phyloP scores from a whole-genome alignment of 2,329 filamentous ascomycete genomes.

The Monosporascus sp. region DNA sequence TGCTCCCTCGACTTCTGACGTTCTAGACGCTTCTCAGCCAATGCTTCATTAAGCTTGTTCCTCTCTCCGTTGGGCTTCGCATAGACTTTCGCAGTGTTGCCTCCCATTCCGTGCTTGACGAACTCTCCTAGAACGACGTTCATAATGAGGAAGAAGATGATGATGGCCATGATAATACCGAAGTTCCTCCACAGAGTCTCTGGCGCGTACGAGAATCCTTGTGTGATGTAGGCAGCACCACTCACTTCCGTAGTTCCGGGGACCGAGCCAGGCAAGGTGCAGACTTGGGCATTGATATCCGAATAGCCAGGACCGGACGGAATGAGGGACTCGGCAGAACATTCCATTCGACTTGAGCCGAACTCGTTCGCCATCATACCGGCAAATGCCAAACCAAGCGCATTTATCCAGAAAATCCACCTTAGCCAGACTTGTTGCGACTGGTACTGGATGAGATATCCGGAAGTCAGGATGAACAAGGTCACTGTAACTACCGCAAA shows the following conservation, averaged over 20 bases:
- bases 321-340: constrained; percentile 62
- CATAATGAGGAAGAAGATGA: constrained; percentile 67
- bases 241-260: constrained; percentile 60
- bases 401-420: constrained; percentile 78
- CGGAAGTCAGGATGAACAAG: constrained; percentile 74
- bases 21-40: constrained; percentile 54
- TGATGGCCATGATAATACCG: constrained; percentile 73
- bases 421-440: constrained; percentile 69
- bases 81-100: constrained; percentile 76
- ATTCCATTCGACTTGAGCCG: constrained; percentile 61
- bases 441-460: constrained; percentile 79
- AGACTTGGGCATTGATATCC: constrained; percentile 72
- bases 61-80: constrained; percentile 64
- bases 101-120: constrained; percentile 72
- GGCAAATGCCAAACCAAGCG: constrained; percentile 69
- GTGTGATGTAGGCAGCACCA: constrained; percentile 64
- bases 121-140: constrained; percentile 78
- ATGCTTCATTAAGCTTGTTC: constrained; percentile 58
- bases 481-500: constrained; percentile 76
- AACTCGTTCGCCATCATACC: constrained; percentile 88
- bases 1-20: constrained; percentile 44
- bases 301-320: constrained; percentile 66
- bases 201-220: constrained; percentile 62
- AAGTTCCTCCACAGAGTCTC: constrained; percentile 77
- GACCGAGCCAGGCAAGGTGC: constrained; percentile 69